These are phyloP conservation scores for Saturnispora halmiae DNA, from an alignment of 805 yeast species.

Conservation along the genomic window DNA sequence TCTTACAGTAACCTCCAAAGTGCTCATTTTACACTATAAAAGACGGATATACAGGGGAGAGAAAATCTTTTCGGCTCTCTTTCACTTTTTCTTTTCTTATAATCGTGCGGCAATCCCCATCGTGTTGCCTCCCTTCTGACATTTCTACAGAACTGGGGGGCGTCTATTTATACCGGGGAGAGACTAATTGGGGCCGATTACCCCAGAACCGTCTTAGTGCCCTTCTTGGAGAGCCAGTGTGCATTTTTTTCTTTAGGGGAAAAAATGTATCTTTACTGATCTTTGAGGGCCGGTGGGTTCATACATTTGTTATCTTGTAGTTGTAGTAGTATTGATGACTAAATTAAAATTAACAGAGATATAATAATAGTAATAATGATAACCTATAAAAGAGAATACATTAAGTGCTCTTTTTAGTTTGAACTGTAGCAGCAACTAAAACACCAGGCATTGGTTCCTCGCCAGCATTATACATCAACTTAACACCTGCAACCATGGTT, in stretches of 20 bases:
- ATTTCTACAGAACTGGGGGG: constrained; percentile 5
- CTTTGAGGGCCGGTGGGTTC: constrained; percentile 63
- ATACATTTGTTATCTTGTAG: constrained; percentile 31
- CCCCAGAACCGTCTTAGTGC: constrained; percentile 56
- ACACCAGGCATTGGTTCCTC: constrained; percentile 60
- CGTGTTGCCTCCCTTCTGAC: constrained; percentile 53
- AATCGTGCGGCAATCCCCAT: constrained; percentile 62
- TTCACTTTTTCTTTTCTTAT: constrained; percentile 16
- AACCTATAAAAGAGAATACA: background rate
- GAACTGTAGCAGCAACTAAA: constrained; percentile 47
- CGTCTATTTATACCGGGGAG: constrained; percentile 38
- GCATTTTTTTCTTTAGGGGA: too few species aligned
- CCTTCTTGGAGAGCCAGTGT: constrained; percentile 33
- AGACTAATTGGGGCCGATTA: constrained; percentile 34
- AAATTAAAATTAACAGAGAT: too few species aligned
- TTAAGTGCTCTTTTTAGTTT: constrained; percentile 31
- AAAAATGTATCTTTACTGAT: constrained; percentile 7
- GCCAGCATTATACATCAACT: constrained; percentile 46
- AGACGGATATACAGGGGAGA: background rate
- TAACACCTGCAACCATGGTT: constrained; percentile 41
- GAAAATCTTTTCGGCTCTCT: constrained; percentile 3
- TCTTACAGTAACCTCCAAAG: constrained; percentile 26
- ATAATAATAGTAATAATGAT: background rate
- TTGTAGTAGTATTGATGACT: background rate
- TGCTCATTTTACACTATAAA: background rate